phyloP scores from a whole-genome alignment of 2,329 filamentous ascomycete species.

The Verruconis gallopava region DNA sequence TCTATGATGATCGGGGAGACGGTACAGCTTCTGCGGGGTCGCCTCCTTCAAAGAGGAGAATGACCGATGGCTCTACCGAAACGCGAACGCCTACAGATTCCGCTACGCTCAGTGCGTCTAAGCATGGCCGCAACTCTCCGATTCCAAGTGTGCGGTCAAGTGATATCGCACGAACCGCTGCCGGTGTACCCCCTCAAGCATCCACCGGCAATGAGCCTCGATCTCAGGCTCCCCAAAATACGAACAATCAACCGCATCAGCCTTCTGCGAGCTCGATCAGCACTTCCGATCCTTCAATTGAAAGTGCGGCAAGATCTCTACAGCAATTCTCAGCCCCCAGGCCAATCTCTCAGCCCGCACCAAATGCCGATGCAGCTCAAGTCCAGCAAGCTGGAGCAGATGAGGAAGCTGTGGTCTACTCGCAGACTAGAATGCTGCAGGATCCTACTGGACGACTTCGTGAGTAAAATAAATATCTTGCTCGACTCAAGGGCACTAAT shows the following conservation, averaged over 20 bases:
- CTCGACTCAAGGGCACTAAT: background rate
- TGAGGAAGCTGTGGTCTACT: constrained; percentile 39
- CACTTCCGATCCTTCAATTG: constrained; percentile 18
- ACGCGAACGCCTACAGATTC: too few relatives aligned
- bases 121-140: too few relatives aligned
- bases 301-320: constrained; percentile 16
- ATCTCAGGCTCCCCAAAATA: too few relatives aligned
- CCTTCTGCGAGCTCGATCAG: too few relatives aligned
- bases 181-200: too few relatives aligned
- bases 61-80: constrained; percentile 14
- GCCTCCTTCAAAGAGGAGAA: constrained; percentile 22
- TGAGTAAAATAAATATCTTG: constrained; percentile 27
- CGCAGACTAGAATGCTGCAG: constrained; percentile 45
- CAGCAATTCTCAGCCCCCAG: constrained; percentile 11
- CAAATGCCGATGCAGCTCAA: background rate
- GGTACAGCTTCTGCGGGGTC: constrained; percentile 22
- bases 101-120: too few relatives aligned
- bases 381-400: background rate
- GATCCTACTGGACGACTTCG: constrained; percentile 44
- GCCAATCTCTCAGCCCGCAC: background rate
- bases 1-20: constrained; percentile 24
- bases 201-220: too few relatives aligned
- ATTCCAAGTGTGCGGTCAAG: too few relatives aligned
- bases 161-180: too few relatives aligned
- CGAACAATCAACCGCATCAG: too few relatives aligned